Evolutionary conservation across 108 stramenopile species (phyloP).

Genomic region (Discostella pseudostelligera): DNA sequence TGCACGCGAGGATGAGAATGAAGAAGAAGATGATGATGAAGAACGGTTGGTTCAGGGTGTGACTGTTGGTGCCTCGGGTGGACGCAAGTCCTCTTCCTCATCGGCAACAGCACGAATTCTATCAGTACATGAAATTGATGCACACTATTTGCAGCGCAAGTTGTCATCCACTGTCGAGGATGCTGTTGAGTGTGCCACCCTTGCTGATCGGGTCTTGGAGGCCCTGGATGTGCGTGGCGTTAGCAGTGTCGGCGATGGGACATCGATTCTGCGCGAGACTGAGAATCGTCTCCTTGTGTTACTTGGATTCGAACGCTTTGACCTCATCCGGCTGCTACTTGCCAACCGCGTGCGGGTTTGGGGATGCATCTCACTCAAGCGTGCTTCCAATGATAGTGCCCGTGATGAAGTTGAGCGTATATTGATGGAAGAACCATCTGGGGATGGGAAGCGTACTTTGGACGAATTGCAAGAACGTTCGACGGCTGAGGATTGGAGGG

Average conservation of each 20-base stretch:
- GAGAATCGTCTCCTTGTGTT: conserved; percentile 94
- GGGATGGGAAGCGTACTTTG: conserved; percentile 83
- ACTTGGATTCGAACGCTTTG: conserved; percentile 95
- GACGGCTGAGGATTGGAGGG: conserved; percentile 76
- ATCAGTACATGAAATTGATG: conserved; percentile 95
- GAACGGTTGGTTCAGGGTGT: conserved; percentile 28
- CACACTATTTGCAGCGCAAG: conserved; percentile 91
- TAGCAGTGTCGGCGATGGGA: conserved; percentile 35
- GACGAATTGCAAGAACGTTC: conserved; percentile 80
- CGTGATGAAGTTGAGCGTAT: conserved; percentile 78
- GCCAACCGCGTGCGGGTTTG: conserved; percentile 87
- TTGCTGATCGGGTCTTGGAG: conserved; percentile 84
- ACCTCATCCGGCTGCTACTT: conserved; percentile 91
- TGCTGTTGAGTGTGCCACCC: conserved; percentile 77
- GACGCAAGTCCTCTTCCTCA: conserved; percentile 17
- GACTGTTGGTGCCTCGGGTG: not conserved
- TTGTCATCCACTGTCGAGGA: conserved; percentile 86
- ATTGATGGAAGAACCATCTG: conserved; percentile 72
- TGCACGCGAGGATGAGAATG: conserved; percentile 50
- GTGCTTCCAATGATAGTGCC: conserved; percentile 85
- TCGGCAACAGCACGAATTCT: conserved; percentile 56
- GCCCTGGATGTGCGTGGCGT: conserved; percentile 58
- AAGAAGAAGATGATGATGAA: conserved; percentile 51
- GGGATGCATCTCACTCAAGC: conserved; percentile 93
- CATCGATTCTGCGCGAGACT: conserved; percentile 66